These are phyloP conservation scores for Magnolia kwangsiensis DNA, from an alignment of 164 flowering plant genomes.

Conservation along the genomic window DNA sequence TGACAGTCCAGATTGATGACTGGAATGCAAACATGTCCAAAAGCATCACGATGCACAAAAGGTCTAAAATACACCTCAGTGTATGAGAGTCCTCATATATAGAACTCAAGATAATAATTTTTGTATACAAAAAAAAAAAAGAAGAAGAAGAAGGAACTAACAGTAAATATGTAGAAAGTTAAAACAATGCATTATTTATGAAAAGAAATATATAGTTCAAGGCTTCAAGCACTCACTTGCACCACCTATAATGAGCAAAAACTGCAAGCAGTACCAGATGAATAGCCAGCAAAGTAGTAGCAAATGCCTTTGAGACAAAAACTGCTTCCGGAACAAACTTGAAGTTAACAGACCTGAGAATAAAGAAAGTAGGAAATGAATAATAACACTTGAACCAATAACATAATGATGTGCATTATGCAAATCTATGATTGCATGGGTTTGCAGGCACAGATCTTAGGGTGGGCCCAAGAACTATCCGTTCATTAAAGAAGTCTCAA, in stretches of 20 bases:
- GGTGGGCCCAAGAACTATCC: too few relatives aligned
- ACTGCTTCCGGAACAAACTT: slow-evolving; percentile 81
- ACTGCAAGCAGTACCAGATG: slow-evolving; percentile 59
- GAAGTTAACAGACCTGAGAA: slow-evolving; percentile 93
- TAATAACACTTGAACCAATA: background rate
- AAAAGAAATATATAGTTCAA: slow-evolving; percentile 1
- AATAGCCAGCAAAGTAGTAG: slow-evolving; percentile 53
- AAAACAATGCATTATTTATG: background rate
- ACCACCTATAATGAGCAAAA: slow-evolving; percentile 86
- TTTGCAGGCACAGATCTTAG: too few relatives aligned
- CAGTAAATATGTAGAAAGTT: background rate
- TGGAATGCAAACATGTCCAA: too few relatives aligned
- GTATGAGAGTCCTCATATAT: background rate
- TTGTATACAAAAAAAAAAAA: background rate
- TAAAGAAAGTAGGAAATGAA: background rate
- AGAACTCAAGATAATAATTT: background rate
- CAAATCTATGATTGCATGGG: background rate
- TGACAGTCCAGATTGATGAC: too few relatives aligned
- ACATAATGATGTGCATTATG: background rate
- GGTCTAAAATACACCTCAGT: background rate
- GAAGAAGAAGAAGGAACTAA: background rate
- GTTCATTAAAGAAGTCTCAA: too few relatives aligned
- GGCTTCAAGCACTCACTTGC: slow-evolving; percentile 57
- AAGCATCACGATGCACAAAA: too few relatives aligned
- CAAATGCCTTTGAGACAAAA: slow-evolving; percentile 77